Evolutionary conservation across 441 rosid species (phyloP), one percentile per base, ranked within the genome.

Genomic region (Arabidopsis hybrid): DNA sequence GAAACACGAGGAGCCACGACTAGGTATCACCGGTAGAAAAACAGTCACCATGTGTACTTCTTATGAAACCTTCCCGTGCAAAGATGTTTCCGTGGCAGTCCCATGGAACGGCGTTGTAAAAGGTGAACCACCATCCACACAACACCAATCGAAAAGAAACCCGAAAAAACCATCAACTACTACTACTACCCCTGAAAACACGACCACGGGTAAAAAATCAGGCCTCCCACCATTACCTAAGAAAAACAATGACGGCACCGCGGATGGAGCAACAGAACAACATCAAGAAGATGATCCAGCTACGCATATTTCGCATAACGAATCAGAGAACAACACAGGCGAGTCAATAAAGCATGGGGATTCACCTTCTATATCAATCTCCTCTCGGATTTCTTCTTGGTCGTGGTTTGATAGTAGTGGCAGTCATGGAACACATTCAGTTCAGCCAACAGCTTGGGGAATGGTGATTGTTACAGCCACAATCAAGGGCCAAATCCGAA

Each of bases 381-480:
- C 89, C 0, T 86, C 93, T 29, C 21, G 80, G 14, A 71, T 77
- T 8, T 77, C 80, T 52, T 86, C 92, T 6, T 74, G 85, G 86
- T 81, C 86, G 43, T 86, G 87, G 95, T 82, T 86, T 45, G 95
- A 94, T 51, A 80, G 81, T 35, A 67, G 70, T 7, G 80, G 89
- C 0, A 74, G 83, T 77, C 85, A 86, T 38, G 84, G 82, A 4
- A 58, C 72, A 59, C 74, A 80, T 17, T 38, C 68, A 0, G 62
- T 57, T 40, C 92, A 84, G 47, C 83, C 91, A 21, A 83, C 95
- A 2, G 96, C 99, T 34, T 95, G 99, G 99, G 98, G 98, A 8
- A 81, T 91, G 87, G 98, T 92, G 21, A 87, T 95, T 13, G 96
- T 91, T 45, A 88, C 99, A 6, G 97, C 95, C 7, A 88, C 96